Percentiles rank a stretch among this genome's conserved stretches.
phyloP scores from a whole-genome alignment of 139 green algal species.

The Tetradesmus obliquus region DNA sequence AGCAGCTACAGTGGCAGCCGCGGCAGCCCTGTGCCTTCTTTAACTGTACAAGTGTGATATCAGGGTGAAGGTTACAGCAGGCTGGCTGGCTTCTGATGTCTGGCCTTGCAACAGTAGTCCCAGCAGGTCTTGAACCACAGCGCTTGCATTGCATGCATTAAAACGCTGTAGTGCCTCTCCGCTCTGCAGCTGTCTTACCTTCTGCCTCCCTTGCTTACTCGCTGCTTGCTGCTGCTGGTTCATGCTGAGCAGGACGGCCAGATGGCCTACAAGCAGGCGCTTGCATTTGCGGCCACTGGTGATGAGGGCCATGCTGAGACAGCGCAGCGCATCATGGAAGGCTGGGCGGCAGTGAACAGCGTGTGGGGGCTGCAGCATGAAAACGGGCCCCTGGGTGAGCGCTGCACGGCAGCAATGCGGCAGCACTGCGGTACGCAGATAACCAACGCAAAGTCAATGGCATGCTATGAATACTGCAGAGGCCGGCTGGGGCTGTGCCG shows the following conservation, averaged over 20 bases:
- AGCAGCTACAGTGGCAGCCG: no score
- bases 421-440: no score
- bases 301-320: not conserved
- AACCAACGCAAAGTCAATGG: no score
- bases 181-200: not conserved
- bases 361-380: not conserved
- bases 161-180: not conserved
- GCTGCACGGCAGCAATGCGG: not conserved
- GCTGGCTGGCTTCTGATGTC: no score
- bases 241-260: not conserved
- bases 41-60: no score
- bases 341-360: not conserved
- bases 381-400: slow-evolving; percentile 3
- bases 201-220: no score
- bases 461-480: not conserved
- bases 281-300: not conserved
- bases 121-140: no score
- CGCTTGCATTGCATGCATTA: not conserved
- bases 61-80: no score
- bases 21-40: no score
- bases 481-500: not conserved
- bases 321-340: not conserved
- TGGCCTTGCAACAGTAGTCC: no score
- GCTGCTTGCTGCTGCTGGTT: not conserved
- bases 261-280: slow-evolving; percentile 9